phyloP scores from a whole-genome alignment of 495 filamentous ascomycete species.

The Darksidea phi region DNA sequence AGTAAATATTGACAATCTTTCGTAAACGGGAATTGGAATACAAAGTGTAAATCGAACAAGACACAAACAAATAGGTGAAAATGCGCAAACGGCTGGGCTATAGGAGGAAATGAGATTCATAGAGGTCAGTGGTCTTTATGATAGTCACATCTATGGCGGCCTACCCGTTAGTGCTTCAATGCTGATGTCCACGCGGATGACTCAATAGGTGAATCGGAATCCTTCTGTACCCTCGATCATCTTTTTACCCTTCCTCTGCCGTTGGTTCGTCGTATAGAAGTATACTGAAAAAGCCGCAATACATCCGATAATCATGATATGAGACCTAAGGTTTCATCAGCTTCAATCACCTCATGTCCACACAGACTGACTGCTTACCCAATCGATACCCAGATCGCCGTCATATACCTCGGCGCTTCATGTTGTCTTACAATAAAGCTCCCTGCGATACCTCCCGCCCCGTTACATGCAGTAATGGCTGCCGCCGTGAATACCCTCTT shows the following conservation, averaged over 20 bases:
- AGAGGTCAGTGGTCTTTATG: too few species aligned
- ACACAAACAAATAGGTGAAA: too few species aligned
- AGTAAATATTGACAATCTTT: too few species aligned
- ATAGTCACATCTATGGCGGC: too few species aligned
- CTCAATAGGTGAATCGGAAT: constrained; percentile 23
- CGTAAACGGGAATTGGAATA: too few species aligned
- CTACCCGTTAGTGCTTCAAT: too few species aligned
- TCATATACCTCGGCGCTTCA: constrained; percentile 68
- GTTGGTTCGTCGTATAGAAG: constrained; percentile 61
- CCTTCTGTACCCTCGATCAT: constrained; percentile 30
- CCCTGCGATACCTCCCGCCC: constrained; percentile 72
- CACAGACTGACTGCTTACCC: constrained; percentile 45
- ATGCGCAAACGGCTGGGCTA: too few species aligned
- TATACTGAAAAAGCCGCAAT: constrained; percentile 60
- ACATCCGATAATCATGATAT: constrained; percentile 64
- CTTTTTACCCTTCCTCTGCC: constrained; percentile 29
- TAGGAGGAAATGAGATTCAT: too few species aligned
- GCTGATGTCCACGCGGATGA: too few species aligned
- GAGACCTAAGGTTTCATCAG: constrained; percentile 46
- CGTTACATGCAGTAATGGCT: constrained; percentile 67
- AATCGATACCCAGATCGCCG: constrained; percentile 71
- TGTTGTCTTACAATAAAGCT: constrained; percentile 68
- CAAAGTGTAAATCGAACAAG: too few species aligned
- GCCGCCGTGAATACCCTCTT: constrained; percentile 72
- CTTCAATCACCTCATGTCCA: neutral